phyloP scores from a whole-genome alignment of 768 basidiomycete genomes.

The Phaffia australis region DNA sequence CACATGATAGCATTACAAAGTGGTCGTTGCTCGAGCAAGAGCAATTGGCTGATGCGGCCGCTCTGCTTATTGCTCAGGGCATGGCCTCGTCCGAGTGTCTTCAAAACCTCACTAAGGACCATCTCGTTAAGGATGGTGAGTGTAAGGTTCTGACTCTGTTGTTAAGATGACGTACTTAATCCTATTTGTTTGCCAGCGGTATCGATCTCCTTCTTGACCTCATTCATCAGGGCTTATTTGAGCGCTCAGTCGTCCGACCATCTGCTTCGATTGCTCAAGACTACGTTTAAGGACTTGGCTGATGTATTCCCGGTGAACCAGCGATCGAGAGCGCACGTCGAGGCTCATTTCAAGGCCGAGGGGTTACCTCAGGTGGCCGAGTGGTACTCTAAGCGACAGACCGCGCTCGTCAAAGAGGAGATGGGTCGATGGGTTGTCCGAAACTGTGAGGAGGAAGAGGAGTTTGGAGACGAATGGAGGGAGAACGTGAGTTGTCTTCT shows the following conservation, averaged over 20 bases:
- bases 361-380: constrained; percentile 74
- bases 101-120: constrained; percentile 76
- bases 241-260: constrained; percentile 71
- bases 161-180: constrained; percentile 16
- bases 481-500: constrained; percentile 49
- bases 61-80: constrained; percentile 72
- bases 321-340: constrained; percentile 59
- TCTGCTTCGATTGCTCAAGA: constrained; percentile 45
- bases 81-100: constrained; percentile 68
- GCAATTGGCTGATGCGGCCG: constrained; percentile 70
- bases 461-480: constrained; percentile 41
- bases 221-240: constrained; percentile 72
- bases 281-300: constrained; percentile 65
- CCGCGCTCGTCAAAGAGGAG: constrained; percentile 65
- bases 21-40: constrained; percentile 68
- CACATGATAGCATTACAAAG: constrained; percentile 43
- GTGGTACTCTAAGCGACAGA: constrained; percentile 88
- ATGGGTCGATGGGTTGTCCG: constrained; percentile 43
- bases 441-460: constrained; percentile 54
- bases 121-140: constrained; percentile 85
- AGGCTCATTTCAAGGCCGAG: constrained; percentile 75
- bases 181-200: constrained; percentile 48
- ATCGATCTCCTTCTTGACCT: constrained; percentile 61
- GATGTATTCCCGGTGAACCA: constrained; percentile 79
- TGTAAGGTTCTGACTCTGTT: neutral